Evolutionary conservation across 164 flowering plant genomes (phyloP), one percentile per base, ranked within the genome.

Genomic region (Platanus orientalis): DNA sequence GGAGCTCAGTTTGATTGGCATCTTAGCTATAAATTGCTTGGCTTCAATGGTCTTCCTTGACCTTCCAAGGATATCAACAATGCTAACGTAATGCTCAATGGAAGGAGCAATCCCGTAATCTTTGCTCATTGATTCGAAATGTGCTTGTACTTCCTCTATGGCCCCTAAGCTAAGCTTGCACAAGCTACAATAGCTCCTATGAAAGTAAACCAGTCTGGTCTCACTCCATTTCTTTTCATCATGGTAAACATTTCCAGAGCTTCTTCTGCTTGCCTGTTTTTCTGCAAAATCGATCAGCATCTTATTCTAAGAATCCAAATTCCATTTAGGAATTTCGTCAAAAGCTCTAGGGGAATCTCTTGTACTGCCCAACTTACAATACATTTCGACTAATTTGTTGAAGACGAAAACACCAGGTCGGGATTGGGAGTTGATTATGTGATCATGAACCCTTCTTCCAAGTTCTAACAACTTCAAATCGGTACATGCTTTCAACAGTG

Each of bases 21-120:
- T 72, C 28, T 61, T 71, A 19, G 51, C 70, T 59, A 79, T 32
- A 36, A 79, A 73, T 42, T 75, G 76, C 65, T 67, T 30, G 9
- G 82, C 81, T 28, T 76, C 80, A 13, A 36, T 54, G 2, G 79
- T 25, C 65, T 67, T 72, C n/a, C 73, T 63, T 3, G 75, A 65
- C 27, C 50, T 71, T 23, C 77, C 84, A 21, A 77, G 72, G 48
- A 83, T 74, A 66, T 74, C 77, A 17, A 76, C 60, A 23, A 80
- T 39, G 54, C 66, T 61, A n/a, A n/a, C n/a, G n/a, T n/a, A n/a
- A n/a, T n/a, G n/a, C n/a, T n/a, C n/a, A n/a, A n/a, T n/a, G n/a
- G n/a, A n/a, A n/a, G n/a, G n/a, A n/a, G n/a, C n/a, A n/a, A n/a
- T n/a, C n/a, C n/a, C n/a, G n/a, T n/a, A n/a, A n/a, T n/a, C n/a